Base-by-base conservation (phyloP, 2,329 filamentous ascomycete species). In the Thelonectria blattea region DNA sequence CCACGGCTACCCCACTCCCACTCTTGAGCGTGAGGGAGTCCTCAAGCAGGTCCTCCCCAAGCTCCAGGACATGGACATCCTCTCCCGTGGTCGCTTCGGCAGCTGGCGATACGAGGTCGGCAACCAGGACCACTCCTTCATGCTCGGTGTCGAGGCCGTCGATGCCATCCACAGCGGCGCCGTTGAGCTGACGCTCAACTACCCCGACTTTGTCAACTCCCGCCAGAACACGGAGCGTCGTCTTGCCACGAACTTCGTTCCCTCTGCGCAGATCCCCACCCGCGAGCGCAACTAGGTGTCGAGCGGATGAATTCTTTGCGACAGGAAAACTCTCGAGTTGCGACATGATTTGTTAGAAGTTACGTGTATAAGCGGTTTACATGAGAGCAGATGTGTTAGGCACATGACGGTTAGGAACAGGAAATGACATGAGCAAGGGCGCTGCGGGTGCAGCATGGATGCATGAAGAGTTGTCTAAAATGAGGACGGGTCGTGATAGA, bases 81-180 rank as follows among this genome's bases (percentile, higher is more conserved):
- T 89, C 83, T 97, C 93, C 47, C 92, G 95, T 79, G 95, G 95
- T 71, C 93, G 95, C 65, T 99, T 99, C 80, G 95, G 95, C 72
- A 94, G 90, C 84, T 99, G 95, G 95, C 87, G 92, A 75, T 99
- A 99, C 83, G 95, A 99, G 81, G 91, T 88, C 68, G 93, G 92
- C 74, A 97, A 97, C 86, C 93, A 97, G 85, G 93, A 97, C 80
- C 93, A 97, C 85, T 94, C 91, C 24, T 97, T 97, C 80, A 97
- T 97, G 93, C 84, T 97, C 64, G 93, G 93, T 75, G 93, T 97
- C 18, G 93, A 97, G 81, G 93, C 93, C 50, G 93, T 88, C 41
- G 93, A 97, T 81, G 88, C 92, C 81, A 92, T 97, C 74, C 87
- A 93, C 79, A 93, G 90, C 77, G 93, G 93, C 68, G 89, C 91